Evolutionary conservation across 352 stramenopile species (phyloP), one percentile per base, ranked within the genome.

Genomic region (Globisporangium acanthophoron): DNA sequence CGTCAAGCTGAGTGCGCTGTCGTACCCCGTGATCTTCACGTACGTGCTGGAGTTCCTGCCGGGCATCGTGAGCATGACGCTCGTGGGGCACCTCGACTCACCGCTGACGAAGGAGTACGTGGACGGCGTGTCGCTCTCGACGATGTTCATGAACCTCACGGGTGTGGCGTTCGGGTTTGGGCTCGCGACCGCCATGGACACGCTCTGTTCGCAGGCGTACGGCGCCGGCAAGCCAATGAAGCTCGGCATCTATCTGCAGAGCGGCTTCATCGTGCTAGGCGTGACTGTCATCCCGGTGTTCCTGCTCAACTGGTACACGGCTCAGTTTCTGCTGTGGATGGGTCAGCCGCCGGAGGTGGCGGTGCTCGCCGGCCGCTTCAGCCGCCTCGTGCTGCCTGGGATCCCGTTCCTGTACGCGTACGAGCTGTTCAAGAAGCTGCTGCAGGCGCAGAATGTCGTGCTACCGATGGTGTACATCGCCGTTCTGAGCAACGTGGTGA

Each of bases 391-490:
- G 18, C 35, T 96, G 3, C 65, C 78, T 13, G 83, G 87, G 3
- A 70, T 94, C n/a, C 89, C 87, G 31, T 92, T 87, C 53, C 59
- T 94, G 35, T 96, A 82, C 56, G 61, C 82, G 0, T 97, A 96
- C 62, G 87, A 97, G 70, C 62, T 96, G 49, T 56, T 96, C 51
- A 80, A 88, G 57, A 96, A 96, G 61, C 57, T 96, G 2, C 76
- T 88, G 27, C 85, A 96, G 66, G 82, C 88, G 29, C 78, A 93
- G 64, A 95, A 95, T 48, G 73, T 96, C 54, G 79, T 93, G n/a
- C 45, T 68, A 21, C 89, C 89, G 2, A 92, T 96, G 83, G 76
- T 96, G 39, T 77, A 81, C 46, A 87, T 93, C 48, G 80, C 82
- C 5, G 61, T 92, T 9, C 41, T 87, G 29, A 82, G 76, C 61